Base-by-base conservation (phyloP, 257 asterid genomes). In the Verbascum thapsus region DNA sequence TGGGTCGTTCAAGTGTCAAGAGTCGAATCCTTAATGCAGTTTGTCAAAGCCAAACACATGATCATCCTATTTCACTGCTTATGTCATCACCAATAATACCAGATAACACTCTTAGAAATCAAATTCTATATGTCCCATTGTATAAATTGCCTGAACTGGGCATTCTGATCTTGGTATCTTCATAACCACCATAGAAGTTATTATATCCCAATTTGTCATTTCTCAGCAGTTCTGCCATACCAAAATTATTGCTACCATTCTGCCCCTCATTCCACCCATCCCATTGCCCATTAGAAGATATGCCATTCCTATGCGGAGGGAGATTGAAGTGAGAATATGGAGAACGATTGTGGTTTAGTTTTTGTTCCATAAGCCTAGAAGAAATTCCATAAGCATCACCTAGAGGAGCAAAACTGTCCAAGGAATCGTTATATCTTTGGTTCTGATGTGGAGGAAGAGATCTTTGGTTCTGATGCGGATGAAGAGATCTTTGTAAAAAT, bases 211-310 rank as follows among this genome's bases (percentile, higher is more conserved):
- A 56, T 53, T 91, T 81, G 74, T 85, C 96, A 30, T 67, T 66
- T 72, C 96, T 74, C 56, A 72, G 94, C 53, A 86, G 74, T 43
- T 91, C 96, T 49, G 90, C 83, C 85, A 84, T 70, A 11, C 85
- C 87, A 78, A 84, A 47, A 63, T 81, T 81, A 26, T 26, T 26
- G 65, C 80, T 81, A 35, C 78, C 92, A 59, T 79, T 69, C 68
- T 76, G 95, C 39, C 74, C 78, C 54, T 80, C 92, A 77, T 76
- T 85, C 96, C 95, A 83, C 55, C 89, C 78, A 60, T 90, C 88
- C 96, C 95, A 87, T 50, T 81, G 99, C 61, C 96, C 92, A 76
- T 85, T 85, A 54, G 97, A 72, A 65, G 82, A 35, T 53, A 80
- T 50, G 63, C 86, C 78, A 47, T 76, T 85, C 70, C 95, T 83